Evolutionary conservation across 805 yeast genomes (phyloP), one percentile per base, ranked within the genome.

Genomic region (Komagataella pseudopastoris): DNA sequence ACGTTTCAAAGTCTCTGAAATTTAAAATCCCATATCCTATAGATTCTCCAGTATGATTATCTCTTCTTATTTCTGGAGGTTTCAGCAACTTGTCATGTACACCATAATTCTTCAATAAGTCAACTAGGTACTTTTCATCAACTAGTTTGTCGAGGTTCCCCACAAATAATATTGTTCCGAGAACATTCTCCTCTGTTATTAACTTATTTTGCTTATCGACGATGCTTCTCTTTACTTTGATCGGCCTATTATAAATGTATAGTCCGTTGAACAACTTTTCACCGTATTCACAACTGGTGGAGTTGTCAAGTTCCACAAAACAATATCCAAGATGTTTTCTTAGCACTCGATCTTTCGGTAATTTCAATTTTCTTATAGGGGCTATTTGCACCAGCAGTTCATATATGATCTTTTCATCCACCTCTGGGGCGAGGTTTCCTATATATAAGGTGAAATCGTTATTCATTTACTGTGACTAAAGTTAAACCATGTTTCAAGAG

Each of bases 321-420:
- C 95, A 97, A 68, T 72, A 91, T 4, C 97, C 97, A 59, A 85
- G 95, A 59, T 85, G 89, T 1, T 76, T 69, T 54, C 77, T 78
- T 24, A 79, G 66, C 3, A 89, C 71, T 55, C 88, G 75, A 60
- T 89, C 96, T 59, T 80, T 82, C 5, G 97, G 97, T 56, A 93
- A 70, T 54, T 83, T 75, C 4, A 93, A 74, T 30, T 77, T 71
- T 45, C 70, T 71, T 2, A 91, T 76, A 0, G 96, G 96, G 0
- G 91, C 89, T 46, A 88, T 82, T 63, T 93, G 98, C 6, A 86
- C 64, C 63, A 89, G 81, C 18, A 93, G 73, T 63, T 93, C 99
- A 60, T 83, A 87, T 24, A 93, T 64, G 17, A 90, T 60, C 2
- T 72, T 67, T 58, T 87, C 96, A 1, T 81, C 80, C 4, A 81